These are phyloP conservation scores for Naganishia vishniacii DNA, from an alignment of 768 basidiomycete genomes.

Conservation along the genomic window DNA sequence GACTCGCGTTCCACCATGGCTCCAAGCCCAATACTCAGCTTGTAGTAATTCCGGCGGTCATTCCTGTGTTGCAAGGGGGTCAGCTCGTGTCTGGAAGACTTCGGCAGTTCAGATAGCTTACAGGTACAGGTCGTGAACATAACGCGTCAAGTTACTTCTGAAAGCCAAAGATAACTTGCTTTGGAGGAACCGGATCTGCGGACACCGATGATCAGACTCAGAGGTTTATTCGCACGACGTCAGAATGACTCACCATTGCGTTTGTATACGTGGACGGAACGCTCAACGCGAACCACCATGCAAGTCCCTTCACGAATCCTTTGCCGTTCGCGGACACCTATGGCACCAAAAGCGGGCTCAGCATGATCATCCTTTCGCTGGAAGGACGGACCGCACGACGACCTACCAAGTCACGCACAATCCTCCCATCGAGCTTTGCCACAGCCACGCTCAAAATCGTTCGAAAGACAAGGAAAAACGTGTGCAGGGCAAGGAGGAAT, in stretches of 20 bases:
- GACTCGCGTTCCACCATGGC: conserved; percentile 27
- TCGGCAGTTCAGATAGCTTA: conserved; percentile 60
- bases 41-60: conserved; percentile 50
- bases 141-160: conserved; percentile 79
- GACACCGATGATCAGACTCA: background rate
- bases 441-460: conserved; percentile 84
- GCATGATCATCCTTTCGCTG: background rate
- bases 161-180: conserved; percentile 74
- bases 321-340: conserved; percentile 73
- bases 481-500: conserved; percentile 68
- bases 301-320: conserved; percentile 75
- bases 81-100: conserved; percentile 51
- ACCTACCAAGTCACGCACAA: conserved; percentile 76
- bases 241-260: conserved; percentile 62
- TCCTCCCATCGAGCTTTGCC: conserved; percentile 78
- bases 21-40: conserved; percentile 44
- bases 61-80: conserved; percentile 34
- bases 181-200: conserved; percentile 80
- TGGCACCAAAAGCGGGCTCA: background rate
- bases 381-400: background rate
- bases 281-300: conserved; percentile 81
- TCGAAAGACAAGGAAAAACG: conserved; percentile 74
- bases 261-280: conserved; percentile 94
- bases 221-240: background rate
- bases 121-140: conserved; percentile 86